Evolutionary conservation across 2,329 filamentous ascomycete genomes (phyloP).

Genomic region (Penicillium sp.): DNA sequence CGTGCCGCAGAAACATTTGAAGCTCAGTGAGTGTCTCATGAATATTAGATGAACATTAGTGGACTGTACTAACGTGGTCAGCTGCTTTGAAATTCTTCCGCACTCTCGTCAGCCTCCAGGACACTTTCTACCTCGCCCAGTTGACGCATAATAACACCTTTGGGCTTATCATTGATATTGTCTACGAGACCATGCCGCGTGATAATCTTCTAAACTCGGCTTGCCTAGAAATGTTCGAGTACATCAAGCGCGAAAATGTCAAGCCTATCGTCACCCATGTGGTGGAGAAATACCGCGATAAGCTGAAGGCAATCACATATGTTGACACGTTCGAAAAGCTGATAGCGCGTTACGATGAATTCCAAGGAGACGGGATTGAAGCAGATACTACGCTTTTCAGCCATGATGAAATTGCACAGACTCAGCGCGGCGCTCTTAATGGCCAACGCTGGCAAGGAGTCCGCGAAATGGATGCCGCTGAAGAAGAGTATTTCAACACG

Average conservation of each 20-base stretch:
- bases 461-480: conserved; percentile 77
- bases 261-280: conserved; percentile 80
- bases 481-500: conserved; percentile 92
- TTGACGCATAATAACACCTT: conserved; percentile 78
- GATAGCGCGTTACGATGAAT: conserved; percentile 73
- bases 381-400: conserved; percentile 64
- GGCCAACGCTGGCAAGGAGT: conserved; percentile 64
- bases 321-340: conserved; percentile 79
- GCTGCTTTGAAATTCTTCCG: conserved; percentile 93
- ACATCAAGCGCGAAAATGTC: conserved; percentile 75
- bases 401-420: conserved; percentile 61
- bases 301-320: conserved; percentile 70
- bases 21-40: conserved; percentile 65
- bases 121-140: conserved; percentile 86
- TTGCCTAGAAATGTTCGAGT: conserved; percentile 90
- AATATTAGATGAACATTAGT: background rate
- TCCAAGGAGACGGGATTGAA: conserved; percentile 62
- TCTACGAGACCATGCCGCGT: conserved; percentile 79
- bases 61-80: conserved; percentile 30
- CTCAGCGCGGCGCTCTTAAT: conserved; percentile 47
- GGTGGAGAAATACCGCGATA: conserved; percentile 77
- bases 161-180: conserved; percentile 77
- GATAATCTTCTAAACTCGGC: conserved; percentile 94
- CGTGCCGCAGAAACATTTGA: conserved; percentile 85
- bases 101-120: conserved; percentile 75